Percentiles rank a stretch among this genome's conserved stretches.
Conservation (phyloP, 805 yeast genomes). For the Teunomyces kruisii region DNA sequence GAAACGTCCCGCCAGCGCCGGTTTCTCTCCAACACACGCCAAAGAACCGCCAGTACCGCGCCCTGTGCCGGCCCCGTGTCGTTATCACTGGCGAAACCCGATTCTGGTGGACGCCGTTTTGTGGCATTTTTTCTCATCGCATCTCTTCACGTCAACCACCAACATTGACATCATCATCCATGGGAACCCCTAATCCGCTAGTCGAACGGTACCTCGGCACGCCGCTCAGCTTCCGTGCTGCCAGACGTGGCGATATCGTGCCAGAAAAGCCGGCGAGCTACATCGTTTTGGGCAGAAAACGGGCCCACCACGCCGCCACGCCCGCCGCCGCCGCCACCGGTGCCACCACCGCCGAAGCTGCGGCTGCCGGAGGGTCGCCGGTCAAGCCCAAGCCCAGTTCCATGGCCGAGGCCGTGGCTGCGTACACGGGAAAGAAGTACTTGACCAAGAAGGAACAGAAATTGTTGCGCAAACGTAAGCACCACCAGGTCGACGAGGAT, state of each 20-base stretch:
- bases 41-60: too few relatives aligned
- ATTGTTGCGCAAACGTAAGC: constrained; percentile 23
- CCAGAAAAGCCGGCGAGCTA: constrained; percentile 48
- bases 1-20: too few relatives aligned
- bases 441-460: constrained; percentile 47
- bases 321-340: constrained; percentile 3
- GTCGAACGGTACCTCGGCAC: constrained; percentile 61
- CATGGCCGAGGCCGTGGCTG: constrained; percentile 60
- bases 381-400: constrained; percentile 40
- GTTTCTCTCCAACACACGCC: too few relatives aligned
- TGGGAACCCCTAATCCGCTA: constrained; percentile 42
- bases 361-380: constrained; percentile 5
- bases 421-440: constrained; percentile 55
- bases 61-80: too few relatives aligned
- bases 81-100: too few relatives aligned
- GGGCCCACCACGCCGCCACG: neutral
- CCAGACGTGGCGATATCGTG: constrained; percentile 43
- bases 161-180: neutral
- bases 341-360: neutral
- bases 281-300: constrained; percentile 33
- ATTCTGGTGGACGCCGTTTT: too few relatives aligned
- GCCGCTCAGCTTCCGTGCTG: constrained; percentile 64
- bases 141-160: constrained; percentile 1
- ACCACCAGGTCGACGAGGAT: constrained; percentile 14
- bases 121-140: constrained; percentile 5